Evolutionary conservation across 768 basidiomycete genomes (phyloP).

Genomic region (Trametes elegans): DNA sequence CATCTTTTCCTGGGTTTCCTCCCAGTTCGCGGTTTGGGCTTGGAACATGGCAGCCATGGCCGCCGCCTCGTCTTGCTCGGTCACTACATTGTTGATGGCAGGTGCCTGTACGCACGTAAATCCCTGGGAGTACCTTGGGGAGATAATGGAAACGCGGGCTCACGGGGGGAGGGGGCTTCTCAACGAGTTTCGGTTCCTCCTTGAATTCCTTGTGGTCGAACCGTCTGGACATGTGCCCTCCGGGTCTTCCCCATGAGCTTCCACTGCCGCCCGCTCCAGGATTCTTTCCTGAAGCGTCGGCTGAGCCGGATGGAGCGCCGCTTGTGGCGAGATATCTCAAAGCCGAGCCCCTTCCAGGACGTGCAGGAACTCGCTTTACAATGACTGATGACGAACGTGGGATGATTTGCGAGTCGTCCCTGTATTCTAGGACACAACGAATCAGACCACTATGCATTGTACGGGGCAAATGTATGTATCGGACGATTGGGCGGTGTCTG

Average conservation of each 20-base stretch:
- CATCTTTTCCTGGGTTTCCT: constrained; percentile 99
- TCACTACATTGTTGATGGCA: constrained; percentile 31
- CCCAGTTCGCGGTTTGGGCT: constrained; percentile 92
- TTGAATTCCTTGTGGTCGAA: constrained; percentile 79
- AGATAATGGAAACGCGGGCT: not conserved
- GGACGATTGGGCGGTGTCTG: too few species aligned
- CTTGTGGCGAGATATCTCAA: constrained; percentile 68
- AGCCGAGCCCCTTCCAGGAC: constrained; percentile 82
- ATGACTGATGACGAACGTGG: constrained; percentile 94
- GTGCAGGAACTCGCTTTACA: constrained; percentile 79
- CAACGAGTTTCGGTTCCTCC: constrained; percentile 7
- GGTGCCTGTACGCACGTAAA: constrained; percentile 25
- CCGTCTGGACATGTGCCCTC: constrained; percentile 72
- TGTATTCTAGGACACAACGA: constrained; percentile 74
- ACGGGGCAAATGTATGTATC: not conserved
- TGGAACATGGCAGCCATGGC: constrained; percentile 99
- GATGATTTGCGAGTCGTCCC: constrained; percentile 87
- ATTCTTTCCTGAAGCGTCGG: constrained; percentile 9
- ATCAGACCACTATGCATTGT: not conserved
- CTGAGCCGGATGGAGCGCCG: constrained; percentile 45
- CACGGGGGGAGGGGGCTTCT: constrained; percentile 5
- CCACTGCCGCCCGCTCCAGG: constrained; percentile 33
- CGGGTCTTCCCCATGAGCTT: constrained; percentile 62
- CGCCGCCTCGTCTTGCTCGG: constrained; percentile 82
- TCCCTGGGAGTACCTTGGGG: not conserved